A percentile compares a stretch with the other conserved stretches of the same genome.
These are phyloP conservation scores for Phialocephala subalpina DNA, from an alignment of 2,329 filamentous ascomycete species.

Conservation along the genomic window DNA sequence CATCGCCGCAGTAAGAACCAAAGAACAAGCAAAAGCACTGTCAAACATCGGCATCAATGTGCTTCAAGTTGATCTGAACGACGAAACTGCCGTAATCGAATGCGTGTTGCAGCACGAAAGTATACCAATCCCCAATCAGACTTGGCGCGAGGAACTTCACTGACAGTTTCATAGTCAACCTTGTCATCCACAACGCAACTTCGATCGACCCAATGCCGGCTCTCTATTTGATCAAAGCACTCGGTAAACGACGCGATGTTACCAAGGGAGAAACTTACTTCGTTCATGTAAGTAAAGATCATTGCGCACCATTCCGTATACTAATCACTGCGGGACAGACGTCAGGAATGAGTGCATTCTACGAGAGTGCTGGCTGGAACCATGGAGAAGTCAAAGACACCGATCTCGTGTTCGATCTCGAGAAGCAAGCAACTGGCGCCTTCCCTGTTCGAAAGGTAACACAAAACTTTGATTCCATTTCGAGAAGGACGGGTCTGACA, in stretches of 20 bases:
- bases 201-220: slow-evolving; percentile 40
- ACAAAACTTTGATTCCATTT: slow-evolving; percentile 2
- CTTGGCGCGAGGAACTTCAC: slow-evolving; percentile 22
- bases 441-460: slow-evolving; percentile 36
- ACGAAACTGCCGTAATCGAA: slow-evolving; percentile 40
- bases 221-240: slow-evolving; percentile 44
- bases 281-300: slow-evolving; percentile 44
- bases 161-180: slow-evolving; percentile 42
- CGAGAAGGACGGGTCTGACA: slow-evolving; percentile 24
- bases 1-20: slow-evolving; percentile 45
- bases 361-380: slow-evolving; percentile 35
- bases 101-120: slow-evolving; percentile 39
- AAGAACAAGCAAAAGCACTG: slow-evolving; percentile 45
- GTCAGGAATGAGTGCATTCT: slow-evolving; percentile 35
- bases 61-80: slow-evolving; percentile 44
- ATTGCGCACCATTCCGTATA: background rate
- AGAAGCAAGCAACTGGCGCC: slow-evolving; percentile 34
- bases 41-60: slow-evolving; percentile 44
- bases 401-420: slow-evolving; percentile 33
- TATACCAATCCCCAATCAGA: slow-evolving; percentile 27
- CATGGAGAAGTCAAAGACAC: slow-evolving; percentile 31
- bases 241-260: slow-evolving; percentile 42
- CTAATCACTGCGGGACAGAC: slow-evolving; percentile 32
- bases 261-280: slow-evolving; percentile 43
- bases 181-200: slow-evolving; percentile 48